phyloP scores from a whole-genome alignment of 75 land plant genomes.

The Adiantum capillusveneris region DNA sequence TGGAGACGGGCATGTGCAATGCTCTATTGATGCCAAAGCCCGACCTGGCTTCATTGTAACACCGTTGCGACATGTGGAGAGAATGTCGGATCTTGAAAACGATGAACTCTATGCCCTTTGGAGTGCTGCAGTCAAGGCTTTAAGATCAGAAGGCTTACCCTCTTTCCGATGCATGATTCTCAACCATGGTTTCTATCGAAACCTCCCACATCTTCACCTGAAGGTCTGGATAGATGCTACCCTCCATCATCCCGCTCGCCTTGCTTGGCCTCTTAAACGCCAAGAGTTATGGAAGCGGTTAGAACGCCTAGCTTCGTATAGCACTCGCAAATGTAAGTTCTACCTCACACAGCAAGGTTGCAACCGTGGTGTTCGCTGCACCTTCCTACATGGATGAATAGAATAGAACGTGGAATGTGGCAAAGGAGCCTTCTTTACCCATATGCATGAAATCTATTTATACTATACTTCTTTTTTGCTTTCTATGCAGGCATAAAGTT shows the following conservation, averaged over 20 bases:
- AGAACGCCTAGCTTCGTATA: not conserved
- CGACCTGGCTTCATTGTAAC: conserved; percentile 23
- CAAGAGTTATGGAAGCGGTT: conserved; percentile 1
- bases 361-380: too few relatives aligned
- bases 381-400: too few relatives aligned
- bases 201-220: conserved; percentile 27
- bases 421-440: too few relatives aligned
- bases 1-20: conserved; percentile 19
- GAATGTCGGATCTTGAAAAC: conserved; percentile 15
- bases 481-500: too few relatives aligned
- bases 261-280: conserved; percentile 4
- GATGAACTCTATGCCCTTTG: conserved; percentile 14
- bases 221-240: conserved; percentile 22
- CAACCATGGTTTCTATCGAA: conserved; percentile 22
- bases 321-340: too few relatives aligned
- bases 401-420: too few relatives aligned
- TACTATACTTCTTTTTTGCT: too few relatives aligned
- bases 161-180: conserved; percentile 14
- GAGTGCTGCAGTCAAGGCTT: conserved; percentile 15
- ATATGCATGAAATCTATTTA: too few relatives aligned
- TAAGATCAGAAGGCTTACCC: conserved; percentile 4
- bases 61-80: conserved; percentile 14
- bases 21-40: conserved; percentile 25
- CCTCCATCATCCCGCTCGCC: not conserved
- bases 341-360: too few relatives aligned